These are phyloP conservation scores for Diaporthe aspalathi DNA, from an alignment of 2,329 filamentous ascomycete species.

Conservation along the genomic window DNA sequence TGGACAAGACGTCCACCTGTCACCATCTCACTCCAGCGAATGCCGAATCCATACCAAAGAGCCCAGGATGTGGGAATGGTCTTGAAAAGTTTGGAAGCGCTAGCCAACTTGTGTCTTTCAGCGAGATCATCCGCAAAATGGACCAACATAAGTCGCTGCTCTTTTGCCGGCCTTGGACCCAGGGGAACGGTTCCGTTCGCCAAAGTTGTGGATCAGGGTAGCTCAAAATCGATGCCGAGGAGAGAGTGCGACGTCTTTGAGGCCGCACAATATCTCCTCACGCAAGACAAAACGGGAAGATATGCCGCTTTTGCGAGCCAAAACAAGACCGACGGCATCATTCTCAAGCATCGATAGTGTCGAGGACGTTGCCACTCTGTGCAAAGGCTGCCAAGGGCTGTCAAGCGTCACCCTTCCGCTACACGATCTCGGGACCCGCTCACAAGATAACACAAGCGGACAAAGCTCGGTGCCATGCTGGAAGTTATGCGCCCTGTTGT, in stretches of 20 bases:
- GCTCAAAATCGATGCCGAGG: slow-evolving; percentile 2
- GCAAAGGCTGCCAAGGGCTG: not conserved
- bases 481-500: not conserved
- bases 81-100: not conserved
- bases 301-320: not conserved
- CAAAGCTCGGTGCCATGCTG: not conserved
- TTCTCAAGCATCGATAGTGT: not conserved
- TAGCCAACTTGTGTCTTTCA: not conserved
- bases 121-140: not conserved
- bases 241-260: not conserved
- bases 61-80: not conserved
- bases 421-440: too few species aligned
- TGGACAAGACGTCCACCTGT: not conserved
- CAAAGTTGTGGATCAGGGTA: not conserved
- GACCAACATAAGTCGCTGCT: not conserved
- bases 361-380: not conserved
- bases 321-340: not conserved
- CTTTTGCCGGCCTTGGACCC: not conserved
- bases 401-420: not conserved
- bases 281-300: not conserved
- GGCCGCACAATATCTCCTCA: not conserved
- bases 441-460: not conserved
- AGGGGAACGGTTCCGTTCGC: not conserved
- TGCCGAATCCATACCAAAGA: not conserved
- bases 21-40: too few species aligned